phyloP scores from a whole-genome alignment of 768 basidiomycete species.

The Suillus tomentosus region DNA sequence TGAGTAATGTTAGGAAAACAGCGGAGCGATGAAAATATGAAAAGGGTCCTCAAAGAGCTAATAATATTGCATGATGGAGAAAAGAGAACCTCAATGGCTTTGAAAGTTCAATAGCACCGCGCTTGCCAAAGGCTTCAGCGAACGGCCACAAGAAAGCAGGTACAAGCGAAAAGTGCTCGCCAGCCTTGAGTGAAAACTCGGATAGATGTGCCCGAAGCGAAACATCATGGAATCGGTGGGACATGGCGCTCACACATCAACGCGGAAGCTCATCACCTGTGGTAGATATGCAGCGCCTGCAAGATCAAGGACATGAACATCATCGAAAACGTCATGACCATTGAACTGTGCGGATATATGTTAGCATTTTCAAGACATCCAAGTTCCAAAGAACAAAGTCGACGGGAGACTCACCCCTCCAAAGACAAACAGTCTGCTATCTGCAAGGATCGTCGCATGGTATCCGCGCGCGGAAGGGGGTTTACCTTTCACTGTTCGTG shows the following conservation, averaged over 20 bases:
- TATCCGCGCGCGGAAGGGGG: conserved; percentile 80
- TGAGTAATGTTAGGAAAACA: background rate
- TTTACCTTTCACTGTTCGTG: conserved; percentile 65
- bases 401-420: conserved; percentile 55
- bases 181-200: background rate
- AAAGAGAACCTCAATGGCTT: background rate
- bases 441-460: conserved; percentile 79
- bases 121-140: background rate
- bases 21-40: background rate
- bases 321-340: conserved; percentile 80
- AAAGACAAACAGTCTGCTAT: conserved; percentile 82
- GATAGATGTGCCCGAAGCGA: background rate
- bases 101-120: background rate
- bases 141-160: background rate
- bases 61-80: background rate
- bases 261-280: conserved; percentile 78
- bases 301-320: conserved; percentile 83
- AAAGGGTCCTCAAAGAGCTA: background rate
- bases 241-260: conserved; percentile 39
- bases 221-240: background rate
- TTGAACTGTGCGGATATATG: conserved; percentile 51
- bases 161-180: background rate
- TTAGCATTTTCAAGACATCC: background rate
- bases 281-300: conserved; percentile 88
- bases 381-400: background rate